Base-by-base conservation (phyloP, 2,329 filamentous ascomycete genomes). In the Aspergillus intermedius region DNA sequence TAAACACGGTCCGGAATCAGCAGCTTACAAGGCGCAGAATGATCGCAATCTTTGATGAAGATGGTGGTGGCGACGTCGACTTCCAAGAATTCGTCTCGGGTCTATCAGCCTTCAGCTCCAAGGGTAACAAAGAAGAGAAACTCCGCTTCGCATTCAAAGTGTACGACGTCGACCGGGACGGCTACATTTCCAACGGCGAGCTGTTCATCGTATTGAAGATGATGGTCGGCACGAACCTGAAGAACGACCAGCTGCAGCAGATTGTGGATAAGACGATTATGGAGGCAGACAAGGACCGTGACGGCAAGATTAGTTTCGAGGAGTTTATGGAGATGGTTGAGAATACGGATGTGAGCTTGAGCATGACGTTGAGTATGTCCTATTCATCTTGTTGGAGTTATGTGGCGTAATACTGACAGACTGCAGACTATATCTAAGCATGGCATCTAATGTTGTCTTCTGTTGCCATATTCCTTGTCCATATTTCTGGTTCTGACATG, bases 181-280 rank as follows among this genome's bases (percentile, higher is more conserved):
- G 93, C 21, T 98, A 88, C 75, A 98, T 98, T 66, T 95, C 88
- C 77, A 98, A 98, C 72, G 93, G 93, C 63, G 93, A 98, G 77
- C 81, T 98, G 45, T 98, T 97, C 72, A 97, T 98, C 64, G 93
- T 98, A 65, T 80, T 98, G 64, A 98, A 98, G 86, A 98, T 98
- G 93, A 98, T 98, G 93, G 93, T 98, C 45, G 93, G 93, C 51
- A 96, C 88, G 76, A 98, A 98, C 72, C 76, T 98, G 65, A 98
- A 98, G 79, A 93, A 98, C 71, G 89, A 96, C 74, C 93, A 98
- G 75, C 75, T 98, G 68, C 93, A 98, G 76, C 93, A 83, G 82
- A 98, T 98, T 68, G 93, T 98, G 60, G 93, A 98, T 77, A 98
- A 98, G 83, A 98, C 93, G 51, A 97, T 98, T 69, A 97, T 97